These are phyloP conservation scores for Microdochium paspali DNA, from an alignment of 2,329 filamentous ascomycete genomes.

Conservation along the genomic window DNA sequence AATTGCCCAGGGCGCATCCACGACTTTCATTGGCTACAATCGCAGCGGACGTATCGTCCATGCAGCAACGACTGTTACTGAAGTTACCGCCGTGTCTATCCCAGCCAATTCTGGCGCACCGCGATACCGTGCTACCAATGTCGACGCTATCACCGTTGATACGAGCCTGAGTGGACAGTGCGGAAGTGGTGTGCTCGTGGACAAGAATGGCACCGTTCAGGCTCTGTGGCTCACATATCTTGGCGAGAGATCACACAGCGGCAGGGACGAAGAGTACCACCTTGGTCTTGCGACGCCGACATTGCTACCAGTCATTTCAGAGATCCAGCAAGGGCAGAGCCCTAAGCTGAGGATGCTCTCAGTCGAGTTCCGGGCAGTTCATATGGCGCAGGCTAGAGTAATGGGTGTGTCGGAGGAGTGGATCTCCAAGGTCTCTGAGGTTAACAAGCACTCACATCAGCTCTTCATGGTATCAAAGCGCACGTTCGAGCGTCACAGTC, in stretches of 20 bases:
- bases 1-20: conserved; percentile 88
- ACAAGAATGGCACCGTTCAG: conserved; percentile 85
- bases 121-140: conserved; percentile 86
- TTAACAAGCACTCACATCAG: conserved; percentile 88
- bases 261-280: conserved; percentile 93
- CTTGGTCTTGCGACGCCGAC: conserved; percentile 85
- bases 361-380: conserved; percentile 88
- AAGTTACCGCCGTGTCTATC: conserved; percentile 94
- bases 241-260: conserved; percentile 73
- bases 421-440: conserved; percentile 82
- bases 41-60: conserved; percentile 90
- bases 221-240: conserved; percentile 96
- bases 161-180: conserved; percentile 86
- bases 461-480: conserved; percentile 98
- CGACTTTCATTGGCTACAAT: conserved; percentile 97
- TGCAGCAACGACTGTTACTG: conserved; percentile 87
- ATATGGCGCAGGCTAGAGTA: conserved; percentile 92
- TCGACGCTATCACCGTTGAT: conserved; percentile 95
- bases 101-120: conserved; percentile 88
- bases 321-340: conserved; percentile 70
- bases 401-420: conserved; percentile 96
- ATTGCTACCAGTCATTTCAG: conserved; percentile 75
- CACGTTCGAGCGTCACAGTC: conserved; percentile 48
- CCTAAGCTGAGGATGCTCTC: conserved; percentile 85
- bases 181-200: conserved; percentile 84